Base-by-base conservation (phyloP, 495 filamentous ascomycete genomes). In the Cercophora sp. region DNA sequence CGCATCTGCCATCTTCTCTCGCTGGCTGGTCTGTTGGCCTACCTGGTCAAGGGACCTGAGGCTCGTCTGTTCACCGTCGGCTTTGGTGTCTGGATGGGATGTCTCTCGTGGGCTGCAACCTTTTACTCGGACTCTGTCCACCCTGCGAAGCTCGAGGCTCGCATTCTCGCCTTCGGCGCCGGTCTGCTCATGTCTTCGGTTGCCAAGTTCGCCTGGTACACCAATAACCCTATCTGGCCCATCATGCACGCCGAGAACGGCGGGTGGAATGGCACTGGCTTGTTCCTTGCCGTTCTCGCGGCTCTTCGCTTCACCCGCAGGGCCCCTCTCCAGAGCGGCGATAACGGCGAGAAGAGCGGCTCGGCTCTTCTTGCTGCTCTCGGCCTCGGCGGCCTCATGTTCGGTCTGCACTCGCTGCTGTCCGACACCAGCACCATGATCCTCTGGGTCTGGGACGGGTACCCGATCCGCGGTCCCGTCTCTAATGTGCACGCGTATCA, bases 381-480 rank as follows among this genome's bases (percentile, higher is more conserved):
- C 47, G 89, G 94, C 42, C 70, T 96, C 47, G 91, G 79, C 31
- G 94, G 89, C 46, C 64, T 96, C 16, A 75, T 96, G 59, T 99
- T 97, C 58, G 89, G 78, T n/a, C 74, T 97, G 62, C 91, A 96
- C 62, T 96, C 91, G 2, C 78, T 97, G 11, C 78, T 99, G 22
- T 95, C 93, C 0, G 94, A 99, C 64, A 96, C 91, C 0, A 96
- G 93, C 71, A 99, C 94, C 25, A 97, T 97, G 91, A 96, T 97
- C 53, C 78, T 89, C 20, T 99, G 94, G 94, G 89, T 88, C n/a
- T 99, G 94, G 94, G 90, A 96, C 54, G 94, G 94, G 15, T 97
- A 88, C 60, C 94, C 94, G 32, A 81, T 96, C 44, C 81, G 87
- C 40, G 94, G 94, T 3, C 94, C 94, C 3, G 80, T 96, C 37